Evolutionary conservation across 257 asterid genomes (phyloP).

Genomic region (Lycium ferocissimum): DNA sequence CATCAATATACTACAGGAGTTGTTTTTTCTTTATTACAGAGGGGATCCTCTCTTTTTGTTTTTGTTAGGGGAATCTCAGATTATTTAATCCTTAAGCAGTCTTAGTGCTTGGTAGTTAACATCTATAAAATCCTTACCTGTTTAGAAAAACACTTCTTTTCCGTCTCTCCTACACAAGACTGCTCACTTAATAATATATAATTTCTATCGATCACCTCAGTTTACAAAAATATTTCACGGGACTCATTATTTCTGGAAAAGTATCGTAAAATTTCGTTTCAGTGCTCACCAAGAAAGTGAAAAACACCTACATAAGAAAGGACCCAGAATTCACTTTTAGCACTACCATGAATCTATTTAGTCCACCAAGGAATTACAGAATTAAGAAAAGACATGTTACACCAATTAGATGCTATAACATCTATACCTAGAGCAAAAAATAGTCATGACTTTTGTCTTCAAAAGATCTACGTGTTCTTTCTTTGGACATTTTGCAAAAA

Average conservation of each 20-base stretch:
- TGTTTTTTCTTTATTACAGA: too few species aligned
- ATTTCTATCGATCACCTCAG: not conserved
- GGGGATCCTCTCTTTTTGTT: too few species aligned
- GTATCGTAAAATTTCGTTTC: not conserved
- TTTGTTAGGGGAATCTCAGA: too few species aligned
- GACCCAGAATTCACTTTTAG: conserved; percentile 2
- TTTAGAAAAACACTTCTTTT: not conserved
- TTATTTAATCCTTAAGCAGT: not conserved
- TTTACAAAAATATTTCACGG: not conserved
- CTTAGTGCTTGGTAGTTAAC: not conserved
- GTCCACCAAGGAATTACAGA: not conserved
- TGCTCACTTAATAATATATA: not conserved
- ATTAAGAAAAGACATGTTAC: not conserved
- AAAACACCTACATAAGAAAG: not conserved
- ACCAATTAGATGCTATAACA: not conserved
- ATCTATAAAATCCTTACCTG: not conserved
- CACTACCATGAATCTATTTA: not conserved
- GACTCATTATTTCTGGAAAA: not conserved
- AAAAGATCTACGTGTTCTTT: not conserved
- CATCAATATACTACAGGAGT: too few species aligned
- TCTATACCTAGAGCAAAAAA: not conserved
- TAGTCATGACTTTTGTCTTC: not conserved
- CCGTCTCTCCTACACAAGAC: not conserved
- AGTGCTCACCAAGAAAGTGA: not conserved
- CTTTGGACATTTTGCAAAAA: not conserved